Base-by-base conservation (phyloP, 352 stramenopile species). In the Thraustochytrium sp. region DNA sequence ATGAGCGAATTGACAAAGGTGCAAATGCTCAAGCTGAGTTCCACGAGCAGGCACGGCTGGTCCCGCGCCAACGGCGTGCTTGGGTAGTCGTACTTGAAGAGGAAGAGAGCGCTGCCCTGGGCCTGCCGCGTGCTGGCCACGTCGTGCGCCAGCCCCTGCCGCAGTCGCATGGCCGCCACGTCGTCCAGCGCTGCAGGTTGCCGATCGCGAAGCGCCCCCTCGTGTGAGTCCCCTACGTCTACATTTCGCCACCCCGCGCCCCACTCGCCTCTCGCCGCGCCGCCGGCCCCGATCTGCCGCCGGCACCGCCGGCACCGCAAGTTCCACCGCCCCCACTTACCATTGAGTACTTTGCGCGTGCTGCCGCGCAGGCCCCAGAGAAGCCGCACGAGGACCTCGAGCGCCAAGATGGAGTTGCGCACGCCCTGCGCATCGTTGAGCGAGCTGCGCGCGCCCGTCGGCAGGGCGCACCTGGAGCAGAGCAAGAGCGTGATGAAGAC, bases 1-100 rank as follows among this genome's bases (percentile, higher is more conserved):
- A 80, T 64, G n/a, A 80, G 46, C 46, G 68, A 61, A 31, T 80
- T 80, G 16, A 80, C 8, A 2, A 77, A 80, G 16, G 48, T 80
- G 51, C n/a, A 80, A 16, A 48, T 46, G 0, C 21, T 13, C 42
- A 80, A 34, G 34, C 48, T 46, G 68, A 80, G 68, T 31, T 48
- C 44, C 13, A 61, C 68, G n/a, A 80, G 68, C 3, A 80, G 23
- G 16, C 31, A 72, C 2, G 46, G 44, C 40, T 72, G 18, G 38
- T 48, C 44, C 8, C 23, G 13, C 13, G 40, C 31, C 18, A 80
- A 34, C 34, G 48, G 53, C 13, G 68, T 34, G 49, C 34, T 53
- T 18, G 29, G 21, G 31, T 46, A 46, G 53, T 80, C n/a, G 34
- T 49, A 23, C 38, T 44, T 42, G 31, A 80, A 51, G 44, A 72